Evolutionary conservation across 176 grass and related monocot species (phyloP), one percentile per base, ranked within the genome.

Genomic region (Musa schizocarpa): DNA sequence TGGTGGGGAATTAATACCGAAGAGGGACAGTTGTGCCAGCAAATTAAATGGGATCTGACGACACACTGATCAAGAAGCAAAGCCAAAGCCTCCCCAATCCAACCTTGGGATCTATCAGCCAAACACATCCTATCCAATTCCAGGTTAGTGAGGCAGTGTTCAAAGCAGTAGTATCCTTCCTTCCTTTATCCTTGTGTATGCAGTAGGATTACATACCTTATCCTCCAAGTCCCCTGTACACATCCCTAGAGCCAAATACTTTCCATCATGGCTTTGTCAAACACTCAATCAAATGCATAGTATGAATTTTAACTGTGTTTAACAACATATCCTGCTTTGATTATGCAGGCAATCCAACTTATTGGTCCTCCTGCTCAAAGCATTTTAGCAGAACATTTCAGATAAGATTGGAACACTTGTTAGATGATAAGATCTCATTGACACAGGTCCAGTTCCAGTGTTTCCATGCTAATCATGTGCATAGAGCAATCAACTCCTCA

Each of bases 1-100:
- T 81, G 83, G 83, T 85, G 77, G 72, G 71, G 83, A 85, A 70
- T 80, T 80, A 85, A 85, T 85, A 80, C 63, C 62, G 54, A 23
- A 24, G 52, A 69, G 50, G 55, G 13, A 4, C 19, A 21, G 57
- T 61, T 6, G 57, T 17, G n/a, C 17, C 34, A 43, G 34, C 57
- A 61, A 61, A 61, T 61, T n/a, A 61, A 61, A 61, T 61, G 57
- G 57, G 34, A 43, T 61, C n/a, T n/a, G 57, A 59, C n/a, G 57
- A 59, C 57, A 59, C 57, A n/a, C 57, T n/a, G 17, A 59, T n/a
- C 57, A n/a, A 59, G 57, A n/a, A 43, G 34, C 34, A 43, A 43
- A 43, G 4, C 34, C 34, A 43, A 43, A 43, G 4, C 34, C 34
- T 43, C 4, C 34, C 4, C 4, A 43, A 43, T 43, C 34, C 34